Base-by-base conservation (phyloP, 1,284 basidiomycete genomes). In the Sporisorium iseilematis-ciliati region DNA sequence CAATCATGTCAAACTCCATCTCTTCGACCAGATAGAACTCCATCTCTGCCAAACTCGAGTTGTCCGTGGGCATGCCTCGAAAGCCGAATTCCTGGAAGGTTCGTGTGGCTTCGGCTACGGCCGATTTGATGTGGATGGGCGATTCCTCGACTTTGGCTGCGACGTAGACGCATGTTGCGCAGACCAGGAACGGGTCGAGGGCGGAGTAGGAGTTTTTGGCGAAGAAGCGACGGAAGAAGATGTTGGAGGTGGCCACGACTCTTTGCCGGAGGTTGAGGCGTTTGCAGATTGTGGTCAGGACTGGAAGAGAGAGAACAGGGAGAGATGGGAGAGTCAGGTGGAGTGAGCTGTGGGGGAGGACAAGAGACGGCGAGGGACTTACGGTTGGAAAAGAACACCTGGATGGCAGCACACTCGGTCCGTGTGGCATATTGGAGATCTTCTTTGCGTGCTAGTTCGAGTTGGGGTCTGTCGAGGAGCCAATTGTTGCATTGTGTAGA, bases 11-110 rank as follows among this genome's bases (percentile, higher is more conserved):
- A 82, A 96, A 98, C 85, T 97, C 94, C 43, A 99, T 89, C 84
- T 99, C 96, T 81, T 94, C 94, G 21, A 99, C 90, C 14, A 99
- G 90, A 86, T 97, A 98, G 87, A 98, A 98, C 85, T 98, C 96
- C 95, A 97, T 97, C 85, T 98, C 95, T 5, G 95, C 96, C 6
- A 99, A 87, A n/a, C 91, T 90, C 25, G 79, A 74, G 77, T 94
- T 91, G 82, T 97, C 94, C 0, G 91, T 89, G 0, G 93, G 91
- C 80, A 96, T 94, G 35, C 89, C 52, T 0, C 64, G 33, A 50
- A 65, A 75, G 0, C 79, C 79, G 0, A 71, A 48, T 45, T 82
- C 81, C 50, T 70, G 62, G 31, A 74, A 77, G 16, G 48, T 49
- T 23, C 69, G 49, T 65, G 92, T 89, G 0, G 94, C 91, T 83